Evolutionary conservation across 495 filamentous ascomycete species (phyloP), one percentile per base, ranked within the genome.

Genomic region (Podospora pseudoanserina): DNA sequence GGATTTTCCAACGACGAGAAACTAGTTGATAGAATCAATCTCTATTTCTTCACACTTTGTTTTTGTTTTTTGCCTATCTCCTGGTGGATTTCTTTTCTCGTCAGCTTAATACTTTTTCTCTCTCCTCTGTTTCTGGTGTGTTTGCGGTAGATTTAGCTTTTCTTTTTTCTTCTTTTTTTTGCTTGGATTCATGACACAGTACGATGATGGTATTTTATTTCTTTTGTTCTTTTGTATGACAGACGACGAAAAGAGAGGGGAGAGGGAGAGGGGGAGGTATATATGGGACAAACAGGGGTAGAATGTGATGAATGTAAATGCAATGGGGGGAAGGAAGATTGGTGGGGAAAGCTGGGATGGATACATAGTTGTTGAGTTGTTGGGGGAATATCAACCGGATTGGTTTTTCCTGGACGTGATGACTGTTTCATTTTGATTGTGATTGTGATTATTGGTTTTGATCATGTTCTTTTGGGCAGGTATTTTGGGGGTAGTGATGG

Each of bases 341-440:
- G 26, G 27, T 20, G 32, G 18, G 44, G 59, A 44, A 63, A 63
- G 61, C 61, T 63, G 61, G 57, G 39, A 49, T 49, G 6, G 39
- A 49, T 23, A 23, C 23, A 23, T 27, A 55, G 39, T 59, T 27
- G 20, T 30, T 64, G 60, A 13, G 34, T 55, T 67, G 53, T 56
- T 3, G 4, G 20, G 53, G 53, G 69, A 66, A 71, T 71, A 68
- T 71, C 69, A 71, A 71, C 69, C 63, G 69, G 69, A 66, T 70
- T 71, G 69, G 62, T 71, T 71, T 65, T 49, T 11, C 39, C 13
- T 9, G 39, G 13, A 49, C 13, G 13, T 49, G 39, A 11, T 3
- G 9, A 6, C 34, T 39, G 39, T 3, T 49, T 49, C 15, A 0
- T 11, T 49, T 5, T 49, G 39, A 49, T 49, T 49, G 39, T 49